Evolutionary conservation across 2,329 filamentous ascomycete species (phyloP).

Genomic region (Atkinsonella texensis): DNA sequence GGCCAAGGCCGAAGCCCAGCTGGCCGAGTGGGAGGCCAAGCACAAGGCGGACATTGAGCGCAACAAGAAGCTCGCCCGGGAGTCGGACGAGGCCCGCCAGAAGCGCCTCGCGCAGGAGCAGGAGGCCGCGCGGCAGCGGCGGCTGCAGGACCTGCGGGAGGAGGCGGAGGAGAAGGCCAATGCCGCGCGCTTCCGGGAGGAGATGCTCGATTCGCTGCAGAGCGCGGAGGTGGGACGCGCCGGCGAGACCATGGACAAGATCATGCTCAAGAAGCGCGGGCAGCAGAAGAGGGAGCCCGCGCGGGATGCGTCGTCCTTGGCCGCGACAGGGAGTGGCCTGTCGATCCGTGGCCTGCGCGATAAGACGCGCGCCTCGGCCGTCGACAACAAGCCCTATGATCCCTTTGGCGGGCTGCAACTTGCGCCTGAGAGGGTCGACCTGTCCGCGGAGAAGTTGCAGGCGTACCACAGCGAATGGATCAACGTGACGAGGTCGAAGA

Average conservation of each 20-base stretch:
- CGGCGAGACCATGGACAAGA: conserved; percentile 43
- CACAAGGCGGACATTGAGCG: conserved; percentile 59
- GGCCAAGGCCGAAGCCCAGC: conserved; percentile 30
- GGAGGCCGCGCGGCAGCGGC: conserved; percentile 47
- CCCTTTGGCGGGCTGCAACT: conserved; percentile 70
- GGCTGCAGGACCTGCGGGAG: conserved; percentile 52
- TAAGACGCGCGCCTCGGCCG: conserved; percentile 26
- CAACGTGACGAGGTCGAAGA: conserved; percentile 52
- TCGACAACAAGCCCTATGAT: conserved; percentile 67
- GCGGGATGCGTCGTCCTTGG: conserved; percentile 22
- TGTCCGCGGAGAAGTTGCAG: conserved; percentile 37
- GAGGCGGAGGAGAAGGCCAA: conserved; percentile 59
- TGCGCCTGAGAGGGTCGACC: conserved; percentile 54
- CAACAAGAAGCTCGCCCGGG: conserved; percentile 41
- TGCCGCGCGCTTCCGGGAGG: conserved; percentile 50
- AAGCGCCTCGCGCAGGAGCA: conserved; percentile 50
- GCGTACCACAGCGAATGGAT: conserved; percentile 68
- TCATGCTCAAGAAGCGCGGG: conserved; percentile 63
- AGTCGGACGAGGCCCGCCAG: conserved; percentile 41
- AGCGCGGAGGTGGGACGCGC: conserved; percentile 48
- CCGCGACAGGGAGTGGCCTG: conserved; percentile 22
- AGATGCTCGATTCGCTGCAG: conserved; percentile 59
- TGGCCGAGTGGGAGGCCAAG: conserved; percentile 54
- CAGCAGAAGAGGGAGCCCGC: conserved; percentile 30
- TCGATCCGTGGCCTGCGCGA: conserved; percentile 75